These are phyloP conservation scores for Flaveria ramosissima DNA, from an alignment of 129 eudicot genomes.

Conservation along the genomic window DNA sequence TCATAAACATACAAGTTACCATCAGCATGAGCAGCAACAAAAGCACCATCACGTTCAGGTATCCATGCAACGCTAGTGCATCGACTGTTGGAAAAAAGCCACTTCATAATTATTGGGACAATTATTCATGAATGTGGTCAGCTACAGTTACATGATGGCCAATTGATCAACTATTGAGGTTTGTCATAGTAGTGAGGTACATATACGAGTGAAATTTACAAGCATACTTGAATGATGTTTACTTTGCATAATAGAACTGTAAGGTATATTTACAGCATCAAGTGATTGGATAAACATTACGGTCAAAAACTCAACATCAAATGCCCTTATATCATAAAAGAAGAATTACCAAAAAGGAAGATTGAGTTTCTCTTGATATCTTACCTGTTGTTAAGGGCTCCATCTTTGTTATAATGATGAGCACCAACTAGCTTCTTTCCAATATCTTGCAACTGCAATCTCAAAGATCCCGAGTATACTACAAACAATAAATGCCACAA, in stretches of 20 bases:
- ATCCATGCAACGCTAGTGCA: slow-evolving; percentile 85
- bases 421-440: slow-evolving; percentile 91
- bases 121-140: slow-evolving; percentile 10
- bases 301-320: neutral
- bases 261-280: neutral
- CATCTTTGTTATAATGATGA: slow-evolving; percentile 92
- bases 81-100: slow-evolving; percentile 48
- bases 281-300: too few species aligned
- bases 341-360: neutral
- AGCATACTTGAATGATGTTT: neutral
- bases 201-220: neutral
- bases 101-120: slow-evolving; percentile 19
- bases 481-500: slow-evolving; percentile 40
- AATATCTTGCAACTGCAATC: slow-evolving; percentile 78
- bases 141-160: neutral
- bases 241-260: neutral
- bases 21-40: slow-evolving; percentile 84
- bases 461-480: slow-evolving; percentile 85
- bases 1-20: slow-evolving; percentile 89
- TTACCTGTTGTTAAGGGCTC: slow-evolving; percentile 74
- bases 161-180: neutral
- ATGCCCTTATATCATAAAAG: neutral
- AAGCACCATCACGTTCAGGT: slow-evolving; percentile 85
- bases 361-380: slow-evolving; percentile 7
- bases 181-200: neutral